Evolutionary conservation across 768 basidiomycete species (phyloP), one percentile per base, ranked within the genome.

Genomic region (Suillus lakei): DNA sequence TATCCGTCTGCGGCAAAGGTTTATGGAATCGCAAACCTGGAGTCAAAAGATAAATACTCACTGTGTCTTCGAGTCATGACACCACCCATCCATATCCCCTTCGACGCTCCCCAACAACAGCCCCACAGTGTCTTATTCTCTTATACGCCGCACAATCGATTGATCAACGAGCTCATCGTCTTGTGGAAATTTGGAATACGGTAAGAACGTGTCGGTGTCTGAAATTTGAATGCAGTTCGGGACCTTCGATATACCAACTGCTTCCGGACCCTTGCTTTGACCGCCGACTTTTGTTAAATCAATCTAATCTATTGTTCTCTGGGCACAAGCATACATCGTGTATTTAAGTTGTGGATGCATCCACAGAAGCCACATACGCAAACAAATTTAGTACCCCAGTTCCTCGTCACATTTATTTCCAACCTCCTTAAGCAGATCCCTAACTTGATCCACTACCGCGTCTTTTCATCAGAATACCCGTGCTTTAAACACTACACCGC

Each of bases 81-180:
- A 94, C 91, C 91, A 94, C 1, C 92, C 92, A 72, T 92, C 92
- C 79, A 89, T 89, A 67, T 91, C 89, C 2, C 92, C 92, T 28
- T 91, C 88, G 8, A 88, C 88, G 0, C 85, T 88, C 71, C 84
- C 10, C 85, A 88, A 74, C 92, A 94, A 77, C 91, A 94, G 4
- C 84, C 86, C 85, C 87, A 94, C 2, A 88, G 79, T 0, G 92
- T 85, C 74, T 85, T 83, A 66, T 82, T 81, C 3, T 85, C 74
- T 85, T 83, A 66, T 82, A 81, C 3, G 81, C 78, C 15, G 89
- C 82, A 38, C 88, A n/a, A n/a, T n/a, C n/a, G n/a, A n/a, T n/a
- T n/a, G 83, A 71, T 89, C 89, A 3, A 93, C 91, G 63, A 88
- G 79, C 46, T 93, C 91, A 72, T 94, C 92, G 70, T 93, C 92